Conservation (phyloP, 2,329 filamentous ascomycete species). For the Colletotrichum limetticola region DNA sequence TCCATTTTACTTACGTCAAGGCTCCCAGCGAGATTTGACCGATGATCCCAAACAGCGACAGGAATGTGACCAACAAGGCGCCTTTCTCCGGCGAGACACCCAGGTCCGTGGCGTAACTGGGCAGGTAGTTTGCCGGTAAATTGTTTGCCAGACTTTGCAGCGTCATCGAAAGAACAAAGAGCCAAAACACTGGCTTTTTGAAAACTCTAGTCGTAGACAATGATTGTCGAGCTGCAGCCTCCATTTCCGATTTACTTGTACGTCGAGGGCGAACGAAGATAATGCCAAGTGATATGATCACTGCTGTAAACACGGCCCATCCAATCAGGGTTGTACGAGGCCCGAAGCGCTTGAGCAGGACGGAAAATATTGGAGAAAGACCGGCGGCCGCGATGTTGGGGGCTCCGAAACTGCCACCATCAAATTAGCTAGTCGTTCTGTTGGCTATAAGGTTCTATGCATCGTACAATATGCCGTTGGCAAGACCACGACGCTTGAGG, state of each 20-base stretch:
- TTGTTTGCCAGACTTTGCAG: conserved; percentile 14
- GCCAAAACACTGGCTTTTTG: neutral
- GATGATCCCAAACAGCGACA: conserved; percentile 1
- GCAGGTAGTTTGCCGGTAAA: conserved; percentile 8
- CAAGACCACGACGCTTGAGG: conserved; percentile 47
- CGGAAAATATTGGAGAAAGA: conserved; percentile 12
- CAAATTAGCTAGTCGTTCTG: neutral
- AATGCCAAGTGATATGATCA: neutral
- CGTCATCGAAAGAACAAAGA: conserved; percentile 13
- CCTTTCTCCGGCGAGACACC: conserved; percentile 1
- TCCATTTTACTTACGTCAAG: neutral
- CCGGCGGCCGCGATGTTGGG: conserved; percentile 6
- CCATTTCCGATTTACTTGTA: neutral
- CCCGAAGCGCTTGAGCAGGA: conserved; percentile 11
- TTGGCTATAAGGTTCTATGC: rapidly evolving
- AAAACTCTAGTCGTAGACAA: neutral
- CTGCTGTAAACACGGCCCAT: neutral
- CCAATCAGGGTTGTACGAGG: conserved; percentile 4
- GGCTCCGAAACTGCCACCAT: neutral
- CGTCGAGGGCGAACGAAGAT: neutral
- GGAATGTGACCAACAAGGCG: conserved; percentile 4
- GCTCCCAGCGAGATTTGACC: conserved; percentile 7
- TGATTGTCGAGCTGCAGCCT: neutral
- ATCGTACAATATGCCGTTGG: conserved; percentile 46
- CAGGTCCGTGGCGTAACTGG: conserved; percentile 16